These are phyloP conservation scores for Thelonectria discophora DNA, from an alignment of 2,329 filamentous ascomycete genomes.

Conservation along the genomic window DNA sequence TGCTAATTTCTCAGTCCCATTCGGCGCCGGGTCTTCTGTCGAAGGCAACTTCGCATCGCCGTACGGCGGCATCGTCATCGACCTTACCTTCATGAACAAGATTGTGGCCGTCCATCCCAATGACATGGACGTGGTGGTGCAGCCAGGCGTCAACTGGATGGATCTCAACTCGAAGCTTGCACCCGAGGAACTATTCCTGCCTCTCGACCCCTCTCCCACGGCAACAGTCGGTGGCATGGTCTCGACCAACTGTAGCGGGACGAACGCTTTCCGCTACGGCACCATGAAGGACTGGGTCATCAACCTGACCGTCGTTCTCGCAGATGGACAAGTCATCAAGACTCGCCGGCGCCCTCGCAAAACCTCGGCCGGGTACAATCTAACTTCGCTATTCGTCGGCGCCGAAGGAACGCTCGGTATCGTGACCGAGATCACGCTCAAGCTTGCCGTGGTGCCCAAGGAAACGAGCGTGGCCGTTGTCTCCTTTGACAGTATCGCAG, in stretches of 20 bases:
- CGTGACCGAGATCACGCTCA: slow-evolving; percentile 80
- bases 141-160: slow-evolving; percentile 83
- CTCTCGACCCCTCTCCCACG: slow-evolving; percentile 83
- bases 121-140: slow-evolving; percentile 73
- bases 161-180: slow-evolving; percentile 75
- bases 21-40: slow-evolving; percentile 72
- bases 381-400: slow-evolving; percentile 81
- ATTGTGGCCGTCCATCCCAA: slow-evolving; percentile 74
- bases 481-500: slow-evolving; percentile 57
- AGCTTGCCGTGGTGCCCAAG: slow-evolving; percentile 76
- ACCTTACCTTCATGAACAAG: slow-evolving; percentile 78
- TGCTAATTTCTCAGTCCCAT: slow-evolving; percentile 49
- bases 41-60: slow-evolving; percentile 82
- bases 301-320: slow-evolving; percentile 81
- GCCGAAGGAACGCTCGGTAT: slow-evolving; percentile 85
- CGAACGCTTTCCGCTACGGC: slow-evolving; percentile 84
- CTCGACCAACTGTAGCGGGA: slow-evolving; percentile 72
- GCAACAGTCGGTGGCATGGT: slow-evolving; percentile 88
- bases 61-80: slow-evolving; percentile 77
- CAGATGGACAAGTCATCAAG: slow-evolving; percentile 83
- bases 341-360: slow-evolving; percentile 81
- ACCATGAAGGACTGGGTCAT: slow-evolving; percentile 92
- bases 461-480: slow-evolving; percentile 75
- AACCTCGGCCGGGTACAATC: slow-evolving; percentile 82
- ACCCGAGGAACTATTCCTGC: slow-evolving; percentile 79